Evolutionary conservation across 2,329 filamentous ascomycete species (phyloP).

Genomic region (Microsporum canis): DNA sequence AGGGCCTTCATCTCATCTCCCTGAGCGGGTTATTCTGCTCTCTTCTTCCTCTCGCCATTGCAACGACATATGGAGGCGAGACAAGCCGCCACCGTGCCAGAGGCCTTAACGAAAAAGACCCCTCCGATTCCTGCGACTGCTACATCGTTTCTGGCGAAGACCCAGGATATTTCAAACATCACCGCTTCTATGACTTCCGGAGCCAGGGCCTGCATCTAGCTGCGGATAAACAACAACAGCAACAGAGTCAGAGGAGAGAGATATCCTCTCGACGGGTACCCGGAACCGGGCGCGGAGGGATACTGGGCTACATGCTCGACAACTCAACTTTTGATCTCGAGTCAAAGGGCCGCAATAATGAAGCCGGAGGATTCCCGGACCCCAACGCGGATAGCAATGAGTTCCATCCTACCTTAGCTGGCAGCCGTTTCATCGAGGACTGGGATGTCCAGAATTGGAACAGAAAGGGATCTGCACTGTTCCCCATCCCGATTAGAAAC

Average conservation of each 20-base stretch:
- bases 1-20: background rate
- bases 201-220: background rate
- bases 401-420: constrained; percentile 7
- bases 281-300: background rate
- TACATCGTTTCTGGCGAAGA: constrained; percentile 35
- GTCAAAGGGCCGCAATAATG: background rate
- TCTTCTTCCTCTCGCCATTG: background rate
- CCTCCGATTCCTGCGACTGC: constrained; percentile 33
- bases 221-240: background rate
- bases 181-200: constrained; percentile 44
- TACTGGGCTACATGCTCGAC: background rate
- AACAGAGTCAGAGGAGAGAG: background rate
- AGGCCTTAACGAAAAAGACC: background rate
- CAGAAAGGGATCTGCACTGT: constrained; percentile 27
- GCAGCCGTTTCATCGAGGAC: constrained; percentile 18
- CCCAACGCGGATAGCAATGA: background rate
- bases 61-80: background rate
- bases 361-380: background rate
- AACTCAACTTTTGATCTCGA: background rate
- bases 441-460: constrained; percentile 38
- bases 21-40: background rate
- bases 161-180: constrained; percentile 40
- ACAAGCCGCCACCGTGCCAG: background rate
- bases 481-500: constrained; percentile 36
- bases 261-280: background rate